Conservation (phyloP, 2,329 filamentous ascomycete species). For the Fusarium xylarioides region DNA sequence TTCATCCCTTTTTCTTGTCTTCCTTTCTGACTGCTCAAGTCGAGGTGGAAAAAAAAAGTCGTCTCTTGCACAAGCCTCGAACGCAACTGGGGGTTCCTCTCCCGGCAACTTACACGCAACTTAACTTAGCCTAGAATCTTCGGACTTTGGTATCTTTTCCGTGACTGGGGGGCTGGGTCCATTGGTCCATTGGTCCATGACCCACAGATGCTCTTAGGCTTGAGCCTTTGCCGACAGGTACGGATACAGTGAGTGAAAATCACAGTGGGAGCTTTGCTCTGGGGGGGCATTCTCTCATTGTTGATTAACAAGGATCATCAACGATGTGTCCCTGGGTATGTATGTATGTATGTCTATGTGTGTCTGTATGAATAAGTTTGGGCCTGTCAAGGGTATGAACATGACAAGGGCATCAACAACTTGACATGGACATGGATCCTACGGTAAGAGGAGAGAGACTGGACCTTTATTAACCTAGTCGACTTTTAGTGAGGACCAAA, state of each 20-base stretch:
- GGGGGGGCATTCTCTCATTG: not conserved
- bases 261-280: not conserved
- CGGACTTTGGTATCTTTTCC: slow-evolving; percentile 7
- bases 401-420: slow-evolving; percentile 1
- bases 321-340: not conserved
- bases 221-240: slow-evolving; percentile 16
- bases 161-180: slow-evolving; percentile 15
- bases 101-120: slow-evolving; percentile 31
- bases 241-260: not conserved
- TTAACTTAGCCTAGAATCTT: slow-evolving; percentile 4
- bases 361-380: not conserved
- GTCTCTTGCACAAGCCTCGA: slow-evolving; percentile 10
- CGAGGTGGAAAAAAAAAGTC: slow-evolving; percentile 5
- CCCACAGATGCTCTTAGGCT: not conserved
- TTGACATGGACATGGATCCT: slow-evolving; percentile 6
- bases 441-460: not conserved
- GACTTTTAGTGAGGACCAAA: not conserved
- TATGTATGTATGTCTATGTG: not conserved
- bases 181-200: slow-evolving; percentile 7
- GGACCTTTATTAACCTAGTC: not conserved
- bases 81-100: slow-evolving; percentile 10
- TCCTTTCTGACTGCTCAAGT: not conserved
- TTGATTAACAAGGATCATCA: not conserved
- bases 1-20: not conserved
- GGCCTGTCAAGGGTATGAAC: slow-evolving; percentile 3